Conservation (phyloP, 768 basidiomycete genomes). For the Mycena kentingensis region DNA sequence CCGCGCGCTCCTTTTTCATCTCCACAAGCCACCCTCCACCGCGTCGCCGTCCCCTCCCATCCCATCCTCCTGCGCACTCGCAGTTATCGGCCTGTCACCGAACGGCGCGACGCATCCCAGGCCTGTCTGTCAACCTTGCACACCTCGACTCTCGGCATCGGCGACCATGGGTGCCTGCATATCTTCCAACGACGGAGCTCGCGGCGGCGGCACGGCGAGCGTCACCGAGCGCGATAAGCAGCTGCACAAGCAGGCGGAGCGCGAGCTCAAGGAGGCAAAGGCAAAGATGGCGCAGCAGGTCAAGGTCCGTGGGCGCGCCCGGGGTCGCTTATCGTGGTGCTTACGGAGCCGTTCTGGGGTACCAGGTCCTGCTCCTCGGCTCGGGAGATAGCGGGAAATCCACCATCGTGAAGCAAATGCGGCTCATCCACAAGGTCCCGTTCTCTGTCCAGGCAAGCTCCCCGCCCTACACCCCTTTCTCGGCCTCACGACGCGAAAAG, state of each 20-base stretch:
- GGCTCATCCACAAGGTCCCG: not conserved
- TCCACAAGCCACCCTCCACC: too few relatives aligned
- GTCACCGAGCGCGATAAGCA: not conserved
- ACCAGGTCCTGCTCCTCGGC: conserved; percentile 5
- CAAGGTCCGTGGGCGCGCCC: too few relatives aligned
- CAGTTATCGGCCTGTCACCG: too few relatives aligned
- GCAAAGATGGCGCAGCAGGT: not conserved
- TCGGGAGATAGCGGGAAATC: not conserved
- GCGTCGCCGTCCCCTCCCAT: too few relatives aligned
- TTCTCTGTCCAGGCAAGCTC: not conserved
- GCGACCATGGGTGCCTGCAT: not conserved
- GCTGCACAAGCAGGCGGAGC: not conserved
- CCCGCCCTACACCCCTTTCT: too few relatives aligned
- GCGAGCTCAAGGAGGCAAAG: not conserved
- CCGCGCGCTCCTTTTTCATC: too few relatives aligned
- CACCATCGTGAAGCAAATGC: conserved; percentile 4
- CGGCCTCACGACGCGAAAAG: too few relatives aligned
- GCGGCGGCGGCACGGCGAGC: too few relatives aligned
- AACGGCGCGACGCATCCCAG: too few relatives aligned
- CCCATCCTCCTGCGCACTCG: too few relatives aligned
- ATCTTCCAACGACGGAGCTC: not conserved
- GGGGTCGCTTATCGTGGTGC: too few relatives aligned
- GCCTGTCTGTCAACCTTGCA: not conserved
- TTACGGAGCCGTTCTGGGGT: too few relatives aligned
- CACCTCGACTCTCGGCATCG: not conserved